Base-by-base conservation (phyloP, 1,139 yeast genomes). In the Taiozyma sp. region DNA sequence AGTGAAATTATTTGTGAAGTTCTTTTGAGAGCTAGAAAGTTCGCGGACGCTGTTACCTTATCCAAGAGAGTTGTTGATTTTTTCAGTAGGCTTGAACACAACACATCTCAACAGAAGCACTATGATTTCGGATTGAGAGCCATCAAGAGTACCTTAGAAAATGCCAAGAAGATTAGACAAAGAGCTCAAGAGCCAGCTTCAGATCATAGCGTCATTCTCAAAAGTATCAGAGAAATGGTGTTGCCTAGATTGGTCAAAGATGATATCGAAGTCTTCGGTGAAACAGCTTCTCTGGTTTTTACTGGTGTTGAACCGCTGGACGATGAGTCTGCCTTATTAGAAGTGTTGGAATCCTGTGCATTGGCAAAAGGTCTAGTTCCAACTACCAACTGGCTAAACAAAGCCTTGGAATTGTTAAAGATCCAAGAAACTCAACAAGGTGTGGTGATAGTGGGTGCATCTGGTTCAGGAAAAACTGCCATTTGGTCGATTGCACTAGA, bases 71-170 rank as follows among this genome's bases (percentile, higher is more conserved):
- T 88, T 36, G 89, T 87, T 0, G 76, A 80, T 0, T 74, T 88
- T 47, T 86, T 90, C 58, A 57, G 62, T 1, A 69, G 65, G 1
- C 64, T 92, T 32, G 64, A 66, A 6, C 24, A 32, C 0, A 48
- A 55, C 0, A 67, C 81, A 12, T 75, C 89, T 0, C 39, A 57
- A 0, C 97, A 90, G 62, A 62, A 70, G 3, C 98, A 92, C 65
- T 93, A 93, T 62, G 97, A 93, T 62, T 93, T 93, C 74, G 97
- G 98, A 0, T 71, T 92, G 43, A 75, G 97, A 53, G 84, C 96
- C 0, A 67, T 92, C 51, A 92, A 91, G 63, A 75, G 81, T 45
- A 81, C 85, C 0, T 67, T 92, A 43, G 67, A 73, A 5, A 75
- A 77, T 51, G 83, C 92, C 60, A 92, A 93, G 0, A 60, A 65